Conservation (phyloP, 306 rosid species). For the Luffa aegyptiaca region DNA sequence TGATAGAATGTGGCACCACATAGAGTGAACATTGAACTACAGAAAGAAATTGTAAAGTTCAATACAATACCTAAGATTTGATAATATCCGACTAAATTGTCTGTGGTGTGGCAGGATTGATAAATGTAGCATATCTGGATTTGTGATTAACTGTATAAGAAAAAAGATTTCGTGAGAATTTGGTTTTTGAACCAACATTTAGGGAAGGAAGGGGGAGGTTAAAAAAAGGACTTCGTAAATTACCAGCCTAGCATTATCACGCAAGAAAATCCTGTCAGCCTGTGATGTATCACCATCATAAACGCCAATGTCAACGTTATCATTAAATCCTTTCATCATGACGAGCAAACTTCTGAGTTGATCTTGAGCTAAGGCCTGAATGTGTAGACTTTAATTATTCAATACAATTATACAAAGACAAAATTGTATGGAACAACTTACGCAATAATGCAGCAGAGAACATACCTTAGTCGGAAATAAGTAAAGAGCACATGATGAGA, state of each 20-base stretch:
- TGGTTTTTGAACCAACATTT: conserved; percentile 18
- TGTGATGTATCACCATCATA: conserved; percentile 87
- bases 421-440: neutral
- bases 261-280: conserved; percentile 51
- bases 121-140: conserved; percentile 95
- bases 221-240: conserved; percentile 13
- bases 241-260: conserved; percentile 84
- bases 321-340: conserved; percentile 54
- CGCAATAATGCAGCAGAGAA: conserved; percentile 8
- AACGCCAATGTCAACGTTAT: conserved; percentile 59
- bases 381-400: conserved; percentile 4
- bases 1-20: neutral
- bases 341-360: conserved; percentile 63
- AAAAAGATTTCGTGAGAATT: conserved; percentile 8
- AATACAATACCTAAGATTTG: conserved; percentile 58
- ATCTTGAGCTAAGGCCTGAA: conserved; percentile 93
- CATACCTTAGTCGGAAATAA: conserved; percentile 92
- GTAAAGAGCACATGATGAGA: conserved; percentile 62
- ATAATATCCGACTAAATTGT: conserved; percentile 64
- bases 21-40: neutral
- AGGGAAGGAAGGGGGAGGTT: neutral
- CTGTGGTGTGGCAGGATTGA: conserved; percentile 79
- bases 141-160: conserved; percentile 71
- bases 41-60: neutral
- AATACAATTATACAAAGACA: neutral